Evolutionary conservation across 345 rosid genomes (phyloP), one percentile per base, ranked within the genome.

Genomic region (Aquilaria yunnanensis): DNA sequence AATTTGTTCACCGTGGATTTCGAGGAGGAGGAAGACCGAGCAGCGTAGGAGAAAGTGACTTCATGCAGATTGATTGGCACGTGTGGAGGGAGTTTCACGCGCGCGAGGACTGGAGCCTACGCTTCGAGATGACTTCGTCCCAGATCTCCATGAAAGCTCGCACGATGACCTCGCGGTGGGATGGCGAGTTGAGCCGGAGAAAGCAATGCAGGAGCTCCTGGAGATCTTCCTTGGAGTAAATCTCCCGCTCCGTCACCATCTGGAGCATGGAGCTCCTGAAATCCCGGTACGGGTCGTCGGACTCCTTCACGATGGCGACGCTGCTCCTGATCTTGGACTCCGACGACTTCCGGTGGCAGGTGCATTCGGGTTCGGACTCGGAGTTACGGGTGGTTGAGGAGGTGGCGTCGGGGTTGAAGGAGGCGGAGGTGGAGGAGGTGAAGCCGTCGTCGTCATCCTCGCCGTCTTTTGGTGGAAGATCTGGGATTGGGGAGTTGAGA

Each of bases 191-290:
- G 43, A 79, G 76, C 57, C 71, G 67, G 67, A 85, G 55, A 75
- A 81, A 77, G 58, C 88, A 79, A 10, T 72, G 75, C 32, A 83
- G 83, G 54, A 85, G 92, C 70, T 77, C 75, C 54, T 67, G 69
- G 10, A 83, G 81, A 32, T 83, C 82, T 30, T 70, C 62, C 29
- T 71, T 56, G 0, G 83, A 62, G 67, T 57, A 68, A 51, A 85
- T 79, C 68, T 76, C 78, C 53, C 76, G 74, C 60, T 83, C 88
- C 71, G 56, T 59, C 47, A 83, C 77, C 92, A 85, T 83, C 50
- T 76, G 82, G 60, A 65, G 57, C 85, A 83, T 85, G 54, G 88
- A 85, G 31, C 62, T 67, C 47, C 63, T 77, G 63, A 85, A 85
- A 73, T 83, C 88, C 47, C 57, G 51, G 37, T 72, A 79, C 0